Evolutionary conservation across 306 rosid species (phyloP), one percentile per base, ranked within the genome.

Genomic region (Quillaja saponaria): DNA sequence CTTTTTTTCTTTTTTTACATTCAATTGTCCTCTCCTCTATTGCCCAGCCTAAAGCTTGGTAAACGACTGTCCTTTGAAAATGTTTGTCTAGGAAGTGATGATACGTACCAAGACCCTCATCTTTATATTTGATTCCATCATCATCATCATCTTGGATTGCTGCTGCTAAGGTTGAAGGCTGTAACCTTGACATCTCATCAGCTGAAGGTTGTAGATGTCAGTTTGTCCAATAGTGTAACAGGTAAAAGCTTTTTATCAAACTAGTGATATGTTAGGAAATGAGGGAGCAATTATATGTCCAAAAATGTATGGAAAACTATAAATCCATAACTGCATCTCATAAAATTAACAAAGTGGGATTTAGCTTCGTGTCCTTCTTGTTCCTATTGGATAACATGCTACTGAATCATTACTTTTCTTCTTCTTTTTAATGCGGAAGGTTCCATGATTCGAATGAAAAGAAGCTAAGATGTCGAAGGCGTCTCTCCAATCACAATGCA

Each of bases 401-500:
- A 70, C 25, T 49, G 17, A 42, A 9, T 63, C 57, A 70, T 66
- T 25, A 64, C 74, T 49, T n/a, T n/a, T n/a, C n/a, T n/a, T n/a
- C n/a, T n/a, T 4, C 4, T 25, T 64, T 80, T 8, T 63, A 35
- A 57, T 76, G 56, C 52, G 54, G 63, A 85, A 91, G 98, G 95
- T 91, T 91, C 82, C 98, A 91, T 59, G 77, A 77, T 64, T 80
- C 84, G 45, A 96, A 91, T 71, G 92, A 84, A 18, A 81, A 81
- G 67, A 91, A 91, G 76, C 85, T 96, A 80, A 91, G 96, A 78
- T 91, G 96, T 73, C 87, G 96, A 47, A 83, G 76, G n/a, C 96
- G 96, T 63, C 98, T 91, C 44, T 86, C 83, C n/a, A 90, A 91
- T 86, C 98, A 91, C 68, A 91, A 91, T 74, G 95, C 98, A 61